These are phyloP conservation scores for Tolypocladium tropicale DNA, from an alignment of 2,329 filamentous ascomycete species.

Conservation along the genomic window DNA sequence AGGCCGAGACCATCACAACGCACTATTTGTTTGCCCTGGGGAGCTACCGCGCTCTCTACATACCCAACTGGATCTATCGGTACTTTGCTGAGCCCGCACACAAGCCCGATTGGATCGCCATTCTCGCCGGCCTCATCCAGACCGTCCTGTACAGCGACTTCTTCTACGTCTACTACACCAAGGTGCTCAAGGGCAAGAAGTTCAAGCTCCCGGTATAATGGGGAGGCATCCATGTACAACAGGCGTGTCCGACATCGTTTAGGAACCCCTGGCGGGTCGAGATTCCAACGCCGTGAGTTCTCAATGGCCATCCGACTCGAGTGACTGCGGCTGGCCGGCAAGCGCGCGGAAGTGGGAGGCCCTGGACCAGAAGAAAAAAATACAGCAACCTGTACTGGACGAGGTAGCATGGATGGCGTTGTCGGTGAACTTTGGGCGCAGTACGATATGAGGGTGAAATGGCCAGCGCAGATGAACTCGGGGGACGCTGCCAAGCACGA, in stretches of 20 bases:
- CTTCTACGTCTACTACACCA: conserved; percentile 99
- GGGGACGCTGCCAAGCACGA: not conserved
- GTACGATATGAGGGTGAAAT: not conserved
- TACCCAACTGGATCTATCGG: conserved; percentile 96
- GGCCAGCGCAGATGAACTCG: not conserved
- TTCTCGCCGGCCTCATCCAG: conserved; percentile 83
- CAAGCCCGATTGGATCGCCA: conserved; percentile 73
- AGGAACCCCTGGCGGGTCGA: not conserved
- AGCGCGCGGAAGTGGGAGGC: not conserved
- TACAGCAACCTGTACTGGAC: not conserved
- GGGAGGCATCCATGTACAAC: not conserved
- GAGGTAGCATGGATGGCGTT: conserved; percentile 20
- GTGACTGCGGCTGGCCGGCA: not conserved
- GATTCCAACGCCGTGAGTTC: not conserved
- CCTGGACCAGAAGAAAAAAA: not conserved
- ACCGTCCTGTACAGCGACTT: conserved; percentile 97
- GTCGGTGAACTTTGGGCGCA: conserved; percentile 11
- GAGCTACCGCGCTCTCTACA: conserved; percentile 86
- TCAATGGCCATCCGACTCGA: not conserved
- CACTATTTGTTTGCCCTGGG: conserved; percentile 95
- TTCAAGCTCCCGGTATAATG: conserved; percentile 72
- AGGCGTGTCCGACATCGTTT: not conserved
- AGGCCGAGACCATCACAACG: conserved; percentile 98
- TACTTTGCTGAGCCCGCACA: conserved; percentile 67
- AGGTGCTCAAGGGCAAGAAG: conserved; percentile 83